These are phyloP conservation scores for Candida verbasci DNA, from an alignment of 805 yeast genomes.

Conservation along the genomic window DNA sequence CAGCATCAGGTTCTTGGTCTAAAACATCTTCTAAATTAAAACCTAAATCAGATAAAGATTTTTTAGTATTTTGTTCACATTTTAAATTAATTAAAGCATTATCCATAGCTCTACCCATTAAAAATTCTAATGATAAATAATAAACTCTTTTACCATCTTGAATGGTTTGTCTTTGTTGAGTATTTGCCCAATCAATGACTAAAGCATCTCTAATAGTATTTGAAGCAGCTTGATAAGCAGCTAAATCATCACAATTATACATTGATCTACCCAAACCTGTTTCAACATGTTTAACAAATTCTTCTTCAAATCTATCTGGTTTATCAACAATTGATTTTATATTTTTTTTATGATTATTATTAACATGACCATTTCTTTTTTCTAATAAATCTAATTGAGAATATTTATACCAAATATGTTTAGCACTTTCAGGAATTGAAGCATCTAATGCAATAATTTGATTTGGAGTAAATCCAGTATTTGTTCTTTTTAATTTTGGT, in stretches of 20 bases:
- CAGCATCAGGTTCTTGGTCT: slow-evolving; percentile 89
- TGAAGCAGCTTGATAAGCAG: slow-evolving; percentile 90
- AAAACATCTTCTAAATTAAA: slow-evolving; percentile 83
- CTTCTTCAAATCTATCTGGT: slow-evolving; percentile 57
- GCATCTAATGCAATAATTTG: slow-evolving; percentile 82
- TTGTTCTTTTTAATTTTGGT: slow-evolving; percentile 61
- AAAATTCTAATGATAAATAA: slow-evolving; percentile 80
- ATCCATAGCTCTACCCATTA: slow-evolving; percentile 94
- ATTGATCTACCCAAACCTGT: slow-evolving; percentile 86
- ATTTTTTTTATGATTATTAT: slow-evolving; percentile 16
- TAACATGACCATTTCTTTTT: slow-evolving; percentile 27
- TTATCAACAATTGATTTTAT: slow-evolving; percentile 12
- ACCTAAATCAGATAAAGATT: slow-evolving; percentile 61
- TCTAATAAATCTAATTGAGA: slow-evolving; percentile 39
- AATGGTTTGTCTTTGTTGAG: slow-evolving; percentile 84
- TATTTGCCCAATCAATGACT: slow-evolving; percentile 84
- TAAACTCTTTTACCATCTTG: slow-evolving; percentile 83
- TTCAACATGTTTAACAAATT: slow-evolving; percentile 82
- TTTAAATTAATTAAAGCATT: slow-evolving; percentile 84
- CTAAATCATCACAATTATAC: slow-evolving; percentile 87
- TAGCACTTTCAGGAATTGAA: slow-evolving; percentile 71
- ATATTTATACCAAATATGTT: slow-evolving; percentile 73
- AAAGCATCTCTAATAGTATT: slow-evolving; percentile 73
- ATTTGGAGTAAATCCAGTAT: slow-evolving; percentile 88
- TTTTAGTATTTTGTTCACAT: slow-evolving; percentile 52